phyloP scores from a whole-genome alignment of 495 filamentous ascomycete species.

The Xylaria nigripes region DNA sequence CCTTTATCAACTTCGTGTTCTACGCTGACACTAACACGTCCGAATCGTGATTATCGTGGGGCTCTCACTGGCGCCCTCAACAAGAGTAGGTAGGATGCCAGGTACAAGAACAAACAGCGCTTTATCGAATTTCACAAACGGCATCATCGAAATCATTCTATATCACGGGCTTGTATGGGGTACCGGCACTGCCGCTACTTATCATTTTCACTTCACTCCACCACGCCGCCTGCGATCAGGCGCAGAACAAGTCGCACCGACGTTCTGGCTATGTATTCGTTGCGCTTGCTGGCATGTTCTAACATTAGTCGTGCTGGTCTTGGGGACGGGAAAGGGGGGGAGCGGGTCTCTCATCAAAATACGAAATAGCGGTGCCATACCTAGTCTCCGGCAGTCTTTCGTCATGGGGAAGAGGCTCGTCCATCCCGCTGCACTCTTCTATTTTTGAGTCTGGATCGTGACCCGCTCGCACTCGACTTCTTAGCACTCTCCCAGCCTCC shows the following conservation, averaged over 20 bases:
- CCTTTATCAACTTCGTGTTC: too few species aligned
- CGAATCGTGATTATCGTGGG: too few species aligned
- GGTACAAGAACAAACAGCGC: too few species aligned
- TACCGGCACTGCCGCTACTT: neutral
- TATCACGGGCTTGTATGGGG: neutral
- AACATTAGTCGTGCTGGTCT: neutral
- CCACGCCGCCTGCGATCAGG: neutral
- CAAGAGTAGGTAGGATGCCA: too few species aligned
- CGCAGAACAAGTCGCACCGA: neutral
- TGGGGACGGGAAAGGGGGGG: neutral
- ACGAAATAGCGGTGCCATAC: neutral
- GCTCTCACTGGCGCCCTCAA: too few species aligned
- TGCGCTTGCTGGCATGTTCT: neutral
- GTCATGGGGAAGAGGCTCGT: neutral
- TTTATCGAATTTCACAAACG: too few species aligned
- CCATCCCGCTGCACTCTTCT: neutral
- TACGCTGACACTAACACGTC: too few species aligned
- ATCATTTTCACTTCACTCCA: neutral
- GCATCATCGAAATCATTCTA: too few species aligned
- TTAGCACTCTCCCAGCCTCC: neutral
- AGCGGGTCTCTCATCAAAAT: neutral
- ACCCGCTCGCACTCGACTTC: neutral
- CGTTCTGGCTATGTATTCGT: neutral
- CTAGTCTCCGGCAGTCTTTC: neutral
- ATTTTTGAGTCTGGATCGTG: neutral